A percentile compares a stretch with the other conserved stretches of the same genome.
phyloP scores from a whole-genome alignment of 805 yeast genomes.

The Spencermartinsiella europaea region DNA sequence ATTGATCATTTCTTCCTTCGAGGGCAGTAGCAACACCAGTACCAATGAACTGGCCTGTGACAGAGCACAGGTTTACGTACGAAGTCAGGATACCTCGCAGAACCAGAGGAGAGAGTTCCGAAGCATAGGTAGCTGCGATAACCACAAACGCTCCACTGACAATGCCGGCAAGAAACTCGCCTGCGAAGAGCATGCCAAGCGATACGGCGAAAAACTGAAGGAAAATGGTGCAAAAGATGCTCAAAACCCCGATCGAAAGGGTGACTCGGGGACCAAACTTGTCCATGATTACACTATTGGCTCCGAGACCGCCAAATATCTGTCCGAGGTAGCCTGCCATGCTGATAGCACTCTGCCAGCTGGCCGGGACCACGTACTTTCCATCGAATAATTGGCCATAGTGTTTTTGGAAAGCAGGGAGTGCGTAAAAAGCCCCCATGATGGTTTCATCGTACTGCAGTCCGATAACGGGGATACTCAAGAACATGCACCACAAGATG shows the following conservation, averaged over 20 bases:
- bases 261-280: constrained; percentile 9
- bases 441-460: constrained; percentile 42
- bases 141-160: constrained; percentile 54
- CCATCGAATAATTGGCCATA: constrained; percentile 33
- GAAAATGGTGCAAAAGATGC: constrained; percentile 31
- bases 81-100: constrained; percentile 50
- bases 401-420: constrained; percentile 39
- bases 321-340: constrained; percentile 48
- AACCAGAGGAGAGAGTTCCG: constrained; percentile 51
- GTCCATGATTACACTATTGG: constrained; percentile 4
- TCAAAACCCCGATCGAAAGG: constrained; percentile 29
- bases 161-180: constrained; percentile 36
- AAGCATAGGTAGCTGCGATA: constrained; percentile 49
- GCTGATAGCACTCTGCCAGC: constrained; percentile 39
- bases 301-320: constrained; percentile 31
- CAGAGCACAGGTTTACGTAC: constrained; percentile 50
- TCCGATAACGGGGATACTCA: constrained; percentile 43
- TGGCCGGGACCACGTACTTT: constrained; percentile 30
- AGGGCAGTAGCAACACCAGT: constrained; percentile 46
- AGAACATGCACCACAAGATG: constrained; percentile 43
- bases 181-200: constrained; percentile 35
- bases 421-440: constrained; percentile 40
- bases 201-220: constrained; percentile 47
- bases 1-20: constrained; percentile 23
- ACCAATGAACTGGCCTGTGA: constrained; percentile 52